phyloP scores from a whole-genome alignment of 2,329 filamentous ascomycete species.

The Ophiosphaerella narmari region DNA sequence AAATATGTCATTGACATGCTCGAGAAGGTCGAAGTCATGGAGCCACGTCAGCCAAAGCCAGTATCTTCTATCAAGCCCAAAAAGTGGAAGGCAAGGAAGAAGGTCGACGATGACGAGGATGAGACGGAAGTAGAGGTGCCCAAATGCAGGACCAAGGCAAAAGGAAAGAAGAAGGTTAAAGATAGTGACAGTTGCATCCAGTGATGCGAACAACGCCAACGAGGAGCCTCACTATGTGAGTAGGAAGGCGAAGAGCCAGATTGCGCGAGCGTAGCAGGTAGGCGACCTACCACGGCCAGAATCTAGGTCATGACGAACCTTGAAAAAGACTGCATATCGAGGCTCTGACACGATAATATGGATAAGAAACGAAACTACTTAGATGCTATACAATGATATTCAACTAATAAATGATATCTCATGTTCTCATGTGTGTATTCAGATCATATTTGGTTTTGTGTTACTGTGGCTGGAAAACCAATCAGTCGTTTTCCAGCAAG shows the following conservation, averaged over 20 bases:
- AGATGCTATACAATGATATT: neutral
- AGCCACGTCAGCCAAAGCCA: slow-evolving; percentile 40
- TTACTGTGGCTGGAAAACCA: neutral
- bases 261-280: neutral
- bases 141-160: neutral
- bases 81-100: slow-evolving; percentile 20
- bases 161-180: neutral
- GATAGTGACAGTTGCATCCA: neutral
- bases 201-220: slow-evolving; percentile 3
- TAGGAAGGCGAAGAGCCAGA: slow-evolving; percentile 18
- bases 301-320: neutral
- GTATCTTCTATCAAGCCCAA: slow-evolving; percentile 33
- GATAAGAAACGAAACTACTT: neutral
- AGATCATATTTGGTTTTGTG: too few species aligned
- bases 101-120: slow-evolving; percentile 4
- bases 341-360: neutral
- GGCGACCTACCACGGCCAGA: neutral
- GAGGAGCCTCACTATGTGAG: slow-evolving; percentile 13
- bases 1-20: slow-evolving; percentile 73
- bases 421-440: too few species aligned
- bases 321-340: neutral
- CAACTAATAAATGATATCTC: neutral
- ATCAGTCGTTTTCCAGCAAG: neutral
- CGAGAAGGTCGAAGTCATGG: slow-evolving; percentile 74
- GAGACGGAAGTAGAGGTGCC: slow-evolving; percentile 8